Base-by-base conservation (phyloP, 2,329 filamentous ascomycete species). In the Hypoxylon sp. region DNA sequence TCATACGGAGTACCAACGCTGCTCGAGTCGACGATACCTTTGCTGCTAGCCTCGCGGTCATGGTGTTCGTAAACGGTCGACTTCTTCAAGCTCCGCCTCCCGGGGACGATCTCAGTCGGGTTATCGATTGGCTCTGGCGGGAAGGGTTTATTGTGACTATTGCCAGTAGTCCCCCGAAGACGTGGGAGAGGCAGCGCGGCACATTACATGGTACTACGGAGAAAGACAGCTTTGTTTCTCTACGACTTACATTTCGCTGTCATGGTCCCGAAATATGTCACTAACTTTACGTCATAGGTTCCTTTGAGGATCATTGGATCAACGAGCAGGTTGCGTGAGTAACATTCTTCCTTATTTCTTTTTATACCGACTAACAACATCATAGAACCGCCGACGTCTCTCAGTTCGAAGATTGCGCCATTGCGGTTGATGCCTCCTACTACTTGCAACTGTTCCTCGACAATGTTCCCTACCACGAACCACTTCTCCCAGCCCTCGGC, bases 381-480 rank as follows among this genome's bases (percentile, higher is more conserved):
- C 24, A 45, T 48, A 87, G 85, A 75, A 85, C 83, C 50, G 86
- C 88, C 72, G 83, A 89, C 63, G 79, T 96, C 71, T 84, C 89
- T 65, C 87, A 92, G 67, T 84, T 97, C 72, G 88, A 91, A 75
- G 90, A 90, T 76, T 88, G 88, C 64, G 86, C 90, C 56, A 86
- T 97, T 73, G 94, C 90, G 69, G 89, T 98, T 74, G 94, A 97
- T 82, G 96, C 95, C 59, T 91, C 92, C 55, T 91, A 96, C 79
- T 98, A 96, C 78, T 87, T 99, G 69, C 86, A 91, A 77, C 88
- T 89, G 64, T 87, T 97, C 70, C 88, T 97, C 73, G 88, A 91
- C 75, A 87, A 85, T 60, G 78, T 85, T 44, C 86, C 88, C 26
- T 89, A 87, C 46, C 91, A 92, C 75, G 96, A 99, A 78, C 94